A percentile compares a stretch with the other conserved stretches of the same genome.
phyloP scores from a whole-genome alignment of 306 rosid genomes.

The Ziziphus jujuba region DNA sequence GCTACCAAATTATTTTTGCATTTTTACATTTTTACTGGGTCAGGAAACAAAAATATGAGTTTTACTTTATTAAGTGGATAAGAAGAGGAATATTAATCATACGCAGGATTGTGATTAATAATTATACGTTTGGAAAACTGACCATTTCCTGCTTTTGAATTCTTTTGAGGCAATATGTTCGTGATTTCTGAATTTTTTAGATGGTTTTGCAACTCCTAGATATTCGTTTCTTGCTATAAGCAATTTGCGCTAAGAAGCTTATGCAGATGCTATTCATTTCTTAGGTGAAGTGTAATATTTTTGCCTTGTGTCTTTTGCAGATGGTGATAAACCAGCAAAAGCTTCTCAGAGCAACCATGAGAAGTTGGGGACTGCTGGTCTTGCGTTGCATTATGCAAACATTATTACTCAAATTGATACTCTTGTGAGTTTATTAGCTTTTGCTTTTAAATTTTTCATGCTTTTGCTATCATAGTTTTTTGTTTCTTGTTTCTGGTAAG shows the following conservation, averaged over 20 bases:
- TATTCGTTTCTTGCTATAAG: too few relatives aligned
- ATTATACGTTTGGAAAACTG: too few relatives aligned
- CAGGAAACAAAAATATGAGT: too few relatives aligned
- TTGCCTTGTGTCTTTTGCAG: constrained; percentile 45
- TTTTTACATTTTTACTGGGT: too few relatives aligned
- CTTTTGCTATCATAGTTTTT: not conserved
- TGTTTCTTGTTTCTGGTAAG: constrained; percentile 4
- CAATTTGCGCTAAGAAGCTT: constrained; percentile 5
- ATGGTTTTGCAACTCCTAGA: too few relatives aligned
- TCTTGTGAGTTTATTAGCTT: constrained; percentile 61
- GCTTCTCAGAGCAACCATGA: constrained; percentile 57
- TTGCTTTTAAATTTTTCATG: not conserved
- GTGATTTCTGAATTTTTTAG: too few relatives aligned
- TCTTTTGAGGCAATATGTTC: too few relatives aligned
- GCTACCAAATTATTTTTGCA: too few relatives aligned
- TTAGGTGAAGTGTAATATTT: constrained; percentile 1
- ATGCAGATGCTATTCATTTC: not conserved
- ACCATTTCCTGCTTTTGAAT: too few relatives aligned
- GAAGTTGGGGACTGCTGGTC: constrained; percentile 93
- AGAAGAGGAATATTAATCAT: too few relatives aligned
- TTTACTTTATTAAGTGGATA: too few relatives aligned
- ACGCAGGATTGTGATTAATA: too few relatives aligned
- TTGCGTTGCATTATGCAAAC: constrained; percentile 94
- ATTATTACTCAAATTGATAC: constrained; percentile 89
- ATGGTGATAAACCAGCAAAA: constrained; percentile 49